Base-by-base conservation (phyloP, 805 yeast genomes). In the Sugiyamaella smithiae region DNA sequence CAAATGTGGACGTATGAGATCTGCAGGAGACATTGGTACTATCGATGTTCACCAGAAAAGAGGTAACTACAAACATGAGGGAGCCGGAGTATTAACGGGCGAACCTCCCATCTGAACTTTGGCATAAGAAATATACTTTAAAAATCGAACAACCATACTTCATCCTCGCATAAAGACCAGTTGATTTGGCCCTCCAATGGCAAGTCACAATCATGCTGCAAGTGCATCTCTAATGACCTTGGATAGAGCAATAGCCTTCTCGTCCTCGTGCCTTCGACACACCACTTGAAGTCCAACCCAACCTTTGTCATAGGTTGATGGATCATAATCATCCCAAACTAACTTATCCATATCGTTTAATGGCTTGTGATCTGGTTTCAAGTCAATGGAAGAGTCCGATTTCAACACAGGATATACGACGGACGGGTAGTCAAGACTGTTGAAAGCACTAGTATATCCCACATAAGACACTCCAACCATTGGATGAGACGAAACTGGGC, bases 221-320 rank as follows among this genome's bases (percentile, higher is more conserved):
- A 49, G 23, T 12, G 47, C 51, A n/a, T 48, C 17, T 19, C 33
- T 32, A 33, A 49, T 47, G 24, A 49, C 40, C 64, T 40, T 49
- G 9, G 52, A 51, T 53, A 74, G 58, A 28, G 43, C 70, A 22
- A 79, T 59, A 3, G 74, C 73, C 57, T 76, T 75, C 57, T 82
- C 87, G 58, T 82, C 88, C 51, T 80, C 75, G 50, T 73, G 76
- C 48, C 81, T 69, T 46, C 76, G 69, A 26, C 82, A 75, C 14
- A 79, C 72, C 19, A 82, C 53, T 59, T 82, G 88, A 7, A 81
- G 54, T 2, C 74, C 69, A 2, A 81, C 78, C 0, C 85, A 83
- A 57, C 77, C 78, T 2, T 77, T 78, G 49, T 71, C 67, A 45
- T 63, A 67, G 37, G 70, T 64, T 46, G 73, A 75, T 4, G 80